phyloP scores from a whole-genome alignment of 768 basidiomycete genomes.

The Pulveroboletus sp. region DNA sequence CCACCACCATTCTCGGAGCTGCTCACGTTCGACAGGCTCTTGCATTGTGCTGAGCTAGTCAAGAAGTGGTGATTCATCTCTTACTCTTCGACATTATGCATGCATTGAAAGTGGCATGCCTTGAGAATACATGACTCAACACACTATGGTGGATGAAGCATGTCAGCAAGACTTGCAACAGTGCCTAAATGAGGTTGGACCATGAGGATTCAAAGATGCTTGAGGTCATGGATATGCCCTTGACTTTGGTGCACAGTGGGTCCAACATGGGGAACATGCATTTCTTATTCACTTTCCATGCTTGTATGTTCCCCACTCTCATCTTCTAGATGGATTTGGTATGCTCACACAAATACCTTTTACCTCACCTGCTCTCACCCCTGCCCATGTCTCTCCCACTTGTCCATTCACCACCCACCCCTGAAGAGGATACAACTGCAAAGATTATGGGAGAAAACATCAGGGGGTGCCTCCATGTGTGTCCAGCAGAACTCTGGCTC shows the following conservation, averaged over 20 bases:
- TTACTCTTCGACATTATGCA: constrained; percentile 42
- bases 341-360: constrained; percentile 36
- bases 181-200: not conserved
- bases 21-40: constrained; percentile 45
- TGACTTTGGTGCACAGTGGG: constrained; percentile 14
- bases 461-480: constrained; percentile 34
- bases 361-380: constrained; percentile 24
- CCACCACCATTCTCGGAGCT: constrained; percentile 40
- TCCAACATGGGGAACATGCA: constrained; percentile 31
- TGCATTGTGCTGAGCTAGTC: constrained; percentile 38
- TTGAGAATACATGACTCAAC: not conserved
- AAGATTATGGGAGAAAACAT: constrained; percentile 9
- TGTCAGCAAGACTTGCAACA: not conserved
- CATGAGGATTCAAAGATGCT: not conserved
- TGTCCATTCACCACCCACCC: not conserved
- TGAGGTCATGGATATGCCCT: constrained; percentile 1
- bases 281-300: not conserved
- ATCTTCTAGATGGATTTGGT: constrained; percentile 31
- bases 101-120: constrained; percentile 5
- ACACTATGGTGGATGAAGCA: constrained; percentile 27
- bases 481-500: constrained; percentile 43
- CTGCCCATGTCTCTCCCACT: too few relatives aligned
- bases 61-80: constrained; percentile 43
- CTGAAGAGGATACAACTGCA: not conserved
- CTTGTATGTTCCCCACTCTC: not conserved